These are phyloP conservation scores for Hsuehochloa calcarea DNA, from an alignment of 176 grass and related monocot genomes.

Conservation along the genomic window DNA sequence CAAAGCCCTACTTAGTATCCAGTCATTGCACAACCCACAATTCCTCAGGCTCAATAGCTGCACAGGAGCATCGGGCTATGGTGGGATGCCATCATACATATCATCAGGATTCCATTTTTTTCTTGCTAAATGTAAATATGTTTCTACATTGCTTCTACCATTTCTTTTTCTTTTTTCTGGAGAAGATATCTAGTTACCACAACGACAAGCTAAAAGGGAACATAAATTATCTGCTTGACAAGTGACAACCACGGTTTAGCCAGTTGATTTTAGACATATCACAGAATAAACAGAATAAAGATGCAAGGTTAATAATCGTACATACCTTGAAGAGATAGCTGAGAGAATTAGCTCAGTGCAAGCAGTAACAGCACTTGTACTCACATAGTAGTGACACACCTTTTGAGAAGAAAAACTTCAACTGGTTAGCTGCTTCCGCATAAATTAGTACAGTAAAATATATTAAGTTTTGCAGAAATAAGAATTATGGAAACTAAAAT, in stretches of 20 bases:
- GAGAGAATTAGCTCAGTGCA: background rate
- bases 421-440: background rate
- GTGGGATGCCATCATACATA: background rate
- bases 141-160: background rate
- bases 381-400: background rate
- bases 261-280: background rate
- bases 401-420: conserved; percentile 30
- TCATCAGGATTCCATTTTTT: background rate
- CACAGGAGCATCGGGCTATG: background rate
- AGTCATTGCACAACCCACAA: background rate
- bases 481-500: background rate
- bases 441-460: background rate
- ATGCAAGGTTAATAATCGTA: background rate
- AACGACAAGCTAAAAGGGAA: conserved; percentile 1
- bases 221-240: background rate
- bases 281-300: background rate
- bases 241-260: background rate
- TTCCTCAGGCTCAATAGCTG: conserved; percentile 18
- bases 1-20: background rate
- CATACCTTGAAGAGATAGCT: conserved; percentile 18
- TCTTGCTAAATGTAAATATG: background rate
- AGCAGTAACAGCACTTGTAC: background rate
- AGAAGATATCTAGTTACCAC: background rate
- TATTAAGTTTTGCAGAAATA: background rate
- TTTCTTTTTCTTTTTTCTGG: background rate